Evolutionary conservation across 306 rosid genomes (phyloP), one percentile per base, ranked within the genome.

Genomic region (Castanea mollissima): DNA sequence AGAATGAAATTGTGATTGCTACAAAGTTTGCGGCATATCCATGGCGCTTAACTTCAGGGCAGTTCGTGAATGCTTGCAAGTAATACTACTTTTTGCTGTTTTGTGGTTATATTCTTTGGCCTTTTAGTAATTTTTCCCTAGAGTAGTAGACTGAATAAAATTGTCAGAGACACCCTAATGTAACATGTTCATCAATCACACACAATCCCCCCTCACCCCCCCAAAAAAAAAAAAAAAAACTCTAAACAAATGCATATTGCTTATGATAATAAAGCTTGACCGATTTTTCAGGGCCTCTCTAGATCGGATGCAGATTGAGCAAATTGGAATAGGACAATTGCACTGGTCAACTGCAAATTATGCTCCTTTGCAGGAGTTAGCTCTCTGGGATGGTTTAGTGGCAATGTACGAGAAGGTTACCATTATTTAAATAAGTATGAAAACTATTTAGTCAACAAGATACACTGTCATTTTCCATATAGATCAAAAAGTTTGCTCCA

Each of bases 261-360:
- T 18, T 74, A 27, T 67, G 46, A 60, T 46, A 73, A 69, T 77
- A 29, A 86, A 76, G 49, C 55, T 69, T 14, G 73, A 10, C 73
- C 54, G 20, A 62, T 49, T 77, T 73, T 81, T 69, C 80, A 95
- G 99, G 93, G 96, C 94, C 32, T 95, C 99, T 57, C 82, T 90
- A 71, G 92, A 90, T 76, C 91, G 97, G 38, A 85, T 93, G 91
- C 92, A 90, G 89, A 87, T 95, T 67, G 94, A 93, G 31, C 90
- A 91, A 89, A 88, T 90, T 70, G 99, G 98, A 83, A 91, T 93
- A 78, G 99, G 94, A 29, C 99, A 95, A 79, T 81, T 95, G 27
- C 99, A 95, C 73, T 93, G 99, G 99, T 93, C 98, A 21, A 95
- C 98, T 71, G 96, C 98, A 74, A 93, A 93, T 73, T 93, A 95